A percentile compares a stretch with the other conserved stretches of the same genome.
phyloP scores from a whole-genome alignment of 305 asterid genomes.

The Solanum hybrid region DNA sequence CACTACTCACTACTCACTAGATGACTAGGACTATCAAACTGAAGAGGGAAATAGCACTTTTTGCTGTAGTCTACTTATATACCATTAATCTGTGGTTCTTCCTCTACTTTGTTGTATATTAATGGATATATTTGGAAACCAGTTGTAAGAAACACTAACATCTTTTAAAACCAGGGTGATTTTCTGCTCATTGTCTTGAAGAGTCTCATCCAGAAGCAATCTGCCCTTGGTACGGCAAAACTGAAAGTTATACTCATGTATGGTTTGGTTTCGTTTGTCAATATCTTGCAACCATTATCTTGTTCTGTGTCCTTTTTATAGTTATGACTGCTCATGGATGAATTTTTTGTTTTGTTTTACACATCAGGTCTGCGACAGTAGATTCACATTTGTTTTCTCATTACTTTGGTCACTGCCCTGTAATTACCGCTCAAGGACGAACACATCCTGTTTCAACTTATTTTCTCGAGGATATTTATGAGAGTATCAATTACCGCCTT shows the following conservation, averaged over 20 bases:
- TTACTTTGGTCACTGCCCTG: conserved; percentile 90
- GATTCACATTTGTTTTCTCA: conserved; percentile 81
- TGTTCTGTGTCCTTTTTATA: conserved; percentile 9
- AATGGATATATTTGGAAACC: conserved; percentile 11
- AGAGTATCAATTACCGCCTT: conserved; percentile 67
- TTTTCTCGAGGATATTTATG: conserved; percentile 89
- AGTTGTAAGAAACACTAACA: conserved; percentile 16
- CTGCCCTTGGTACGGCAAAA: conserved; percentile 36
- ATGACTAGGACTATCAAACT: not conserved
- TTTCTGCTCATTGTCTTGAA: conserved; percentile 83
- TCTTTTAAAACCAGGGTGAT: conserved; percentile 76
- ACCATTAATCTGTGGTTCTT: not conserved
- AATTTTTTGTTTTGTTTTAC: conserved; percentile 10
- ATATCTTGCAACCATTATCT: not conserved
- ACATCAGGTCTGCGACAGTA: conserved; percentile 90
- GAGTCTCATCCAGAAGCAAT: conserved; percentile 81
- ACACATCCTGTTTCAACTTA: conserved; percentile 81
- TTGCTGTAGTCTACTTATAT: not conserved
- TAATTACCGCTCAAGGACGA: conserved; percentile 86
- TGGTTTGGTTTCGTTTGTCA: conserved; percentile 21
- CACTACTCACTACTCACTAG: not conserved
- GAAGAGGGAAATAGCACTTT: not conserved
- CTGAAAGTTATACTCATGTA: conserved; percentile 95
- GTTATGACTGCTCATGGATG: conserved; percentile 13
- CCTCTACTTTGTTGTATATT: conserved; percentile 1